A percentile compares a stretch with the other conserved stretches of the same genome.
Evolutionary conservation across 208 protist species (phyloP).

Genomic region (Trypanosoma caninum): DNA sequence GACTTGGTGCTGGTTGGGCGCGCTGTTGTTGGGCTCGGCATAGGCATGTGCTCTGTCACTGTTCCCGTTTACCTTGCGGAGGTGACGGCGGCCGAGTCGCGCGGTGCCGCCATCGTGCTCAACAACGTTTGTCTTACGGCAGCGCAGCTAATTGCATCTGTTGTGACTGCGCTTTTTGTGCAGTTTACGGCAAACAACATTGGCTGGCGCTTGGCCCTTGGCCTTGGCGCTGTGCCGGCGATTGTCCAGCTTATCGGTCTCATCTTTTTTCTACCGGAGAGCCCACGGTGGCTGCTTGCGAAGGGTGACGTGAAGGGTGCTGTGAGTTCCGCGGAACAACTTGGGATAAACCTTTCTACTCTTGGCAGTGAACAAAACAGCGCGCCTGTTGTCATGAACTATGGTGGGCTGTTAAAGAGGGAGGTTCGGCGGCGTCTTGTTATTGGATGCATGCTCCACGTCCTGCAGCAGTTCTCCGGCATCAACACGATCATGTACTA

Average conservation of each 20-base stretch:
- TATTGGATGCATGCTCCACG: constrained; percentile 81
- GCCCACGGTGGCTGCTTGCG: constrained; percentile 77
- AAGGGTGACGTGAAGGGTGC: constrained; percentile 47
- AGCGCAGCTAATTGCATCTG: constrained; percentile 81
- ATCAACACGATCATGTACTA: constrained; percentile 96
- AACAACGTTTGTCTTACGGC: constrained; percentile 89
- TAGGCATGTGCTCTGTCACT: constrained; percentile 86
- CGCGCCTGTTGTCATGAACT: constrained; percentile 49
- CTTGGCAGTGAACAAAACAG: constrained; percentile 30
- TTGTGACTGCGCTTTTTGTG: constrained; percentile 65
- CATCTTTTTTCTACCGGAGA: constrained; percentile 83
- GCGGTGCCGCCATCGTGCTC: constrained; percentile 84
- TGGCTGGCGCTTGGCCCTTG: constrained; percentile 89
- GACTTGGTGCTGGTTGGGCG: constrained; percentile 71
- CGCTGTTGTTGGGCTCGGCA: constrained; percentile 79
- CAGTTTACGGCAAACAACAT: constrained; percentile 66
- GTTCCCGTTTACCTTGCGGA: constrained; percentile 92
- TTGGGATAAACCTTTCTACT: constrained; percentile 62
- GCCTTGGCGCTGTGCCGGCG: constrained; percentile 73
- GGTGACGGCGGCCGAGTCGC: constrained; percentile 63
- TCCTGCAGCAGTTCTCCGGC: constrained; percentile 90
- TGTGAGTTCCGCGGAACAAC: constrained; percentile 42
- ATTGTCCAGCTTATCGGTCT: constrained; percentile 80
- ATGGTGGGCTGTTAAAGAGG: constrained; percentile 42
- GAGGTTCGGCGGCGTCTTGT: constrained; percentile 68